Evolutionary conservation across 164 flowering plant genomes (phyloP), one percentile per base, ranked within the genome.

Genomic region (Vitis amurensis): DNA sequence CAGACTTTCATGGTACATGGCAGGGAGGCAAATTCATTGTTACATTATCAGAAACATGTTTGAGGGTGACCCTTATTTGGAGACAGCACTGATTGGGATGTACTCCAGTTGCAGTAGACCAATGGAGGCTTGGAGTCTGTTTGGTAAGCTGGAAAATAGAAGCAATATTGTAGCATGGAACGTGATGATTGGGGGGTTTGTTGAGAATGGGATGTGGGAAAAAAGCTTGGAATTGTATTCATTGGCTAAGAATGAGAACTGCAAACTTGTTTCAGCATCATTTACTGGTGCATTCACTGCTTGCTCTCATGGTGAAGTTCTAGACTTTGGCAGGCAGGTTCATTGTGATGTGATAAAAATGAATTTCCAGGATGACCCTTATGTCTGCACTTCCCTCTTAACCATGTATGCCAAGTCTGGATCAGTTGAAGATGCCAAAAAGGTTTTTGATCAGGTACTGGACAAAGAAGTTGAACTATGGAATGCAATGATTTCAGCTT

Each of bases 401-500:
- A 82, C 78, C 31, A 81, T 88, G 89, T 86, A 88, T 84, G 81
- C 78, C 3, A 88, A 76, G 76, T 75, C 73, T 60, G 50, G 70
- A 55, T 59, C 69, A 13, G 55, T 85, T 31, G 76, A 78, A 37
- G 83, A 77, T 61, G 82, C 89, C 8, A 56, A 73, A 60, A 55
- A 23, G 16, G 71, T 83, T 55, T 88, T 88, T 71, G 11, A 73
- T 70, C 71, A 50, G 47, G 52, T 55, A 14, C 19, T 55, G 7
- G 67, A 64, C 19, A 83, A 72, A 72, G 75, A 53, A 72, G 74
- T 68, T 77, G 88, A 78, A 65, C 58, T 78, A 27, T 86, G 89
- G 85, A 88, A 88, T 72, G 84, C 88, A 0, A 80, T 86, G 85
- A 78, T 88, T 68, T 74, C 88, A 31, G 86, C 85, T 70, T 82